Evolutionary conservation across 768 basidiomycete species (phyloP).

Genomic region (Pleurotus djamor): DNA sequence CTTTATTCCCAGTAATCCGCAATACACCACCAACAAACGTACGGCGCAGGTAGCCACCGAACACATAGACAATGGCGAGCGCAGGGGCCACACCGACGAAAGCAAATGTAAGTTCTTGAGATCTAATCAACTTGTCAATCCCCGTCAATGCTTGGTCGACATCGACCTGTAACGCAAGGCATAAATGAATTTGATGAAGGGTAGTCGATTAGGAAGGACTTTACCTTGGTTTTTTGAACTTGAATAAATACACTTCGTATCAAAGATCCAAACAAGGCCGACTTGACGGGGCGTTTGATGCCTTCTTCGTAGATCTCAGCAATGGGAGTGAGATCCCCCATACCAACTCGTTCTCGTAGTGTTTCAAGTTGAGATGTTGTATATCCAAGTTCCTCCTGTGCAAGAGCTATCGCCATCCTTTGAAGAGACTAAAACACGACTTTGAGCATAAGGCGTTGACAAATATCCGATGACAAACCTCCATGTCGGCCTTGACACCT

Average conservation of each 20-base stretch:
- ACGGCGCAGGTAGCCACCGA: constrained; percentile 48
- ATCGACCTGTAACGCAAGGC: constrained; percentile 63
- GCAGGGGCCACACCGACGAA: constrained; percentile 96
- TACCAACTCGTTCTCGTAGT: constrained; percentile 62
- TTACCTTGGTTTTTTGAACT: constrained; percentile 91
- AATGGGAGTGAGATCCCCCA: constrained; percentile 86
- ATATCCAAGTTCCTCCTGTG: constrained; percentile 75
- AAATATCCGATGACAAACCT: constrained; percentile 42
- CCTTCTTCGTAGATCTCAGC: constrained; percentile 89
- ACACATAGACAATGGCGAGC: constrained; percentile 72
- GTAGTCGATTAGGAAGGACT: background rate
- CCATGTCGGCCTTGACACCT: constrained; percentile 82
- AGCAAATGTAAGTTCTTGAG: constrained; percentile 93
- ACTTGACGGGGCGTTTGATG: constrained; percentile 83
- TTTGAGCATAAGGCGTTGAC: background rate
- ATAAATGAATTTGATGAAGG: background rate
- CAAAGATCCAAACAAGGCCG: constrained; percentile 76
- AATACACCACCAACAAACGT: constrained; percentile 44
- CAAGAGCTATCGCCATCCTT: constrained; percentile 87
- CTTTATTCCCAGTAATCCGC: constrained; percentile 18
- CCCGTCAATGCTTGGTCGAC: constrained; percentile 87
- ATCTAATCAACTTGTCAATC: constrained; percentile 91
- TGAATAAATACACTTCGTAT: constrained; percentile 88
- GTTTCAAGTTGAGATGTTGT: constrained; percentile 58
- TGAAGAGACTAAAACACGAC: constrained; percentile 68